Percentiles rank a stretch among this genome's conserved stretches.
These are phyloP conservation scores for Triticum urartu DNA, from an alignment of 176 grass and related monocot species.

Conservation along the genomic window DNA sequence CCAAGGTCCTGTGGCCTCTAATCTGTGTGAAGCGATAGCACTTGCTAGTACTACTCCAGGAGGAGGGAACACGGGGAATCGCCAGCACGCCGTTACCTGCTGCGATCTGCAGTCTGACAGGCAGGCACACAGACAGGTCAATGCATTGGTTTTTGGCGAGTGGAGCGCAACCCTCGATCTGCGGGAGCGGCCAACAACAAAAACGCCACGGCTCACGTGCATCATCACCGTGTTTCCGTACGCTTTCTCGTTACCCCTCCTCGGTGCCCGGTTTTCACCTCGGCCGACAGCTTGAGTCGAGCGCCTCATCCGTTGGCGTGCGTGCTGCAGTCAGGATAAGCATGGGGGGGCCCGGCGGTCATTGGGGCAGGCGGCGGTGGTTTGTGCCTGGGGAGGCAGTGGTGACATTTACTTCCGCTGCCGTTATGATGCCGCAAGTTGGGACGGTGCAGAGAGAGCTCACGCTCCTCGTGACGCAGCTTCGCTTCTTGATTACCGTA, in stretches of 20 bases:
- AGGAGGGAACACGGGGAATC: conserved; percentile 28
- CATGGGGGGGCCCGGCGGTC: background rate
- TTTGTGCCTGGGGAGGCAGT: background rate
- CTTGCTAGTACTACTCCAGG: too few relatives aligned
- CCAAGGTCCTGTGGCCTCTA: too few relatives aligned
- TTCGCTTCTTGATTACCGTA: background rate
- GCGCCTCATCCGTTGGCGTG: background rate
- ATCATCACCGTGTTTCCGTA: too few relatives aligned
- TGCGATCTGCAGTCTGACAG: conserved; percentile 16
- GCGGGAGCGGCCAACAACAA: background rate
- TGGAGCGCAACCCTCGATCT: background rate
- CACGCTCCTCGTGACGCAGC: background rate
- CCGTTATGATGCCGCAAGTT: background rate
- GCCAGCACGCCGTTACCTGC: background rate
- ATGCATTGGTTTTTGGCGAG: conserved; percentile 33
- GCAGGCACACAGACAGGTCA: conserved; percentile 7
- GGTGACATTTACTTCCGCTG: background rate
- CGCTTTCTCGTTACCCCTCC: background rate
- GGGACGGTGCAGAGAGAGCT: background rate
- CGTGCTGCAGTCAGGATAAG: background rate
- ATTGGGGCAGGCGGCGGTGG: background rate
- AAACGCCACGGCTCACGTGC: conserved; percentile 22
- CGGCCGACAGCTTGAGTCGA: background rate
- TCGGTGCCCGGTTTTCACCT: background rate
- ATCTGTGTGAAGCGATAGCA: too few relatives aligned